Evolutionary conservation across 2,329 filamentous ascomycete genomes (phyloP).

Genomic region (Trichoderma citrinoviride): DNA sequence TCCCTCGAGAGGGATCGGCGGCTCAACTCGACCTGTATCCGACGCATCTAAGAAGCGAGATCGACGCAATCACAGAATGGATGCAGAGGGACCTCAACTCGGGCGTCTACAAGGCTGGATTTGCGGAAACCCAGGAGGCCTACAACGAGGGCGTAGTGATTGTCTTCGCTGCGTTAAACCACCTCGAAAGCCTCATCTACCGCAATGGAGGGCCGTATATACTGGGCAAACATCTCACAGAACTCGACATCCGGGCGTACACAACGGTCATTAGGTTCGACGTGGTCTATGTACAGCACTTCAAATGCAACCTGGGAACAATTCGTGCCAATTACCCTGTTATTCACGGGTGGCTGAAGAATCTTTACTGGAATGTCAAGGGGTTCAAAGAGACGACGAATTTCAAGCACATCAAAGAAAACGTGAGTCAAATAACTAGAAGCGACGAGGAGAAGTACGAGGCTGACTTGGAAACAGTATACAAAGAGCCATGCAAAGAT

Average conservation of each 20-base stretch:
- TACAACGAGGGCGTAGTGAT: conserved; percentile 60
- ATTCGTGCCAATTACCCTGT: conserved; percentile 63
- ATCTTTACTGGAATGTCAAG: conserved; percentile 65
- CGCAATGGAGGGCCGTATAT: conserved; percentile 51
- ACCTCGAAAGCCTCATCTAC: conserved; percentile 57
- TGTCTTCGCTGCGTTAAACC: conserved; percentile 65
- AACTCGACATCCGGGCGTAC: conserved; percentile 66
- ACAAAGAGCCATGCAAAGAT: conserved; percentile 31
- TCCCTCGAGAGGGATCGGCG: conserved; percentile 39
- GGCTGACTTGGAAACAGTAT: conserved; percentile 25
- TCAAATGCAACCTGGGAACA: conserved; percentile 63
- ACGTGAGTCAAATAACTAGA: conserved; percentile 21
- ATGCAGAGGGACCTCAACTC: conserved; percentile 55
- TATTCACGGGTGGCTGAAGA: conserved; percentile 65
- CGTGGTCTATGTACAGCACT: conserved; percentile 64
- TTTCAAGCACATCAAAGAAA: conserved; percentile 68
- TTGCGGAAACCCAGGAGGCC: conserved; percentile 62
- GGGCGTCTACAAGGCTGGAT: conserved; percentile 57
- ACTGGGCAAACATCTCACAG: conserved; percentile 63
- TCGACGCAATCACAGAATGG: conserved; percentile 66
- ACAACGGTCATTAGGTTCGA: conserved; percentile 67
- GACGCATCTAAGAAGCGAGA: conserved; percentile 47
- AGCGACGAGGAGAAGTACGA: no score
- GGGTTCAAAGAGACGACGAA: conserved; percentile 56
- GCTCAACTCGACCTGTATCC: conserved; percentile 58